Evolutionary conservation across 2,329 filamentous ascomycete genomes (phyloP).

Genomic region (Venturia asperata): DNA sequence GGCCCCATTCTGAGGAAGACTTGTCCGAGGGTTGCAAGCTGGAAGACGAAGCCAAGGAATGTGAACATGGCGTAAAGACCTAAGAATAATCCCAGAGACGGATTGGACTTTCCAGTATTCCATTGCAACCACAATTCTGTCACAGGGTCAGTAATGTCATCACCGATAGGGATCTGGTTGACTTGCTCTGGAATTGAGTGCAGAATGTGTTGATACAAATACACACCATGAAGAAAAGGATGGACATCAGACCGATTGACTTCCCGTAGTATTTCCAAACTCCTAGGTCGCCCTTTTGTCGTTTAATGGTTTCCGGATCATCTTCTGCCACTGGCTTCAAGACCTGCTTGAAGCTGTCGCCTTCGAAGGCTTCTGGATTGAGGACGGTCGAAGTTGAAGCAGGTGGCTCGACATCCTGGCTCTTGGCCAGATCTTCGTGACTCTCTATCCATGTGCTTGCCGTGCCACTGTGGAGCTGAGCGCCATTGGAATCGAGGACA

Average conservation of each 20-base stretch:
- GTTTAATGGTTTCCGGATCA: conserved; percentile 14
- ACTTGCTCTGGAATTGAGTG: conserved; percentile 16
- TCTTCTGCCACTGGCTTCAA: conserved; percentile 14
- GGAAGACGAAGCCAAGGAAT: conserved; percentile 9
- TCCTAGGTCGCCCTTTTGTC: conserved; percentile 15
- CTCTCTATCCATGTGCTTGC: conserved; percentile 8
- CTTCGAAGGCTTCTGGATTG: conserved; percentile 9
- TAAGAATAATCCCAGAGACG: conserved; percentile 11
- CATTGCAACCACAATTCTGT: conserved; percentile 17
- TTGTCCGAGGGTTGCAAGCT: not conserved
- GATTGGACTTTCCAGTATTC: conserved; percentile 14
- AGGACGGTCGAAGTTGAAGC: not conserved
- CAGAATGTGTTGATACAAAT: conserved; percentile 12
- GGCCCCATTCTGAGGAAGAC: conserved; percentile 6
- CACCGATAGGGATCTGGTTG: not conserved
- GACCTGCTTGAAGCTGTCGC: conserved; percentile 3
- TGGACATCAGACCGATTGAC: conserved; percentile 2
- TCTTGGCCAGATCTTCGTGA: conserved; percentile 18
- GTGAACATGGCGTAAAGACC: conserved; percentile 15
- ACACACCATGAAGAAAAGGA: conserved; percentile 2
- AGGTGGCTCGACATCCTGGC: conserved; percentile 14
- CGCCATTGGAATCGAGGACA: conserved; percentile 16
- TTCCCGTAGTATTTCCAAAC: conserved; percentile 17
- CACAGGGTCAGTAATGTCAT: not conserved
- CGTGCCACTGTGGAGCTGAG: conserved; percentile 6